Evolutionary conservation across 805 yeast genomes (phyloP), one percentile per base, ranked within the genome.

Genomic region (Sugiyamaella lignohabitans): DNA sequence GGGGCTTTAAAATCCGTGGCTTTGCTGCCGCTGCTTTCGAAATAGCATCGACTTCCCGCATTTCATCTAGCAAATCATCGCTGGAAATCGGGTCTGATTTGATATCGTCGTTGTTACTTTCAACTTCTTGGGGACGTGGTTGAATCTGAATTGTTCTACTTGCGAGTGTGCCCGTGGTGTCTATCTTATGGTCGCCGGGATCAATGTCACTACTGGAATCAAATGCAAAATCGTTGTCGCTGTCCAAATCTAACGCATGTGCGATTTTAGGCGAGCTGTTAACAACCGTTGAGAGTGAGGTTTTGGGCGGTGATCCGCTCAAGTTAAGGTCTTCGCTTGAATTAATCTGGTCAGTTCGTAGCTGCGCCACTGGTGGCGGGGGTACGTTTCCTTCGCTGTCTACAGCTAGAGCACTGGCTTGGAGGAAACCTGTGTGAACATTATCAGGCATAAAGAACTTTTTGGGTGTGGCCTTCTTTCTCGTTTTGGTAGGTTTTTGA

Each of bases 391-490:
- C 32, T 27, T 27, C 32, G 8, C 14, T 14, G 14, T 27, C 32
- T 8, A 27, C 14, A 14, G 21, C 14, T 18, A 42, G 23, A 4
- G 11, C 21, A 41, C 46, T 38, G 11, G 59, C 56, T 20, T 46
- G 35, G 3, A 42, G 39, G 34, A 56, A 52, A 14, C 59, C 55
- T 1, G 52, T 44, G 16, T 48, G 45, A 2, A 53, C 59, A 42
- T 49, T 45, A 22, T 54, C 58, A 3, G 59, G 59, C 46, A 53
- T 43, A 17, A 40, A 23, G 43, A 51, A 51, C 32, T 40, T 46
- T 14, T 27, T 27, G 8, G 32, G 32, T 27, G 32, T 27, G 8
- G 32, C 8, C 42, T 48, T 45, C 41, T 40, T 40, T 4, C 35
- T 30, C 30, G 38, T 34, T 36, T 42, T 43, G 46, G 51, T 49